A percentile compares a stretch with the other conserved stretches of the same genome.
Evolutionary conservation across 1,284 basidiomycete genomes (phyloP).

Genomic region (Austropuccinia psidii): DNA sequence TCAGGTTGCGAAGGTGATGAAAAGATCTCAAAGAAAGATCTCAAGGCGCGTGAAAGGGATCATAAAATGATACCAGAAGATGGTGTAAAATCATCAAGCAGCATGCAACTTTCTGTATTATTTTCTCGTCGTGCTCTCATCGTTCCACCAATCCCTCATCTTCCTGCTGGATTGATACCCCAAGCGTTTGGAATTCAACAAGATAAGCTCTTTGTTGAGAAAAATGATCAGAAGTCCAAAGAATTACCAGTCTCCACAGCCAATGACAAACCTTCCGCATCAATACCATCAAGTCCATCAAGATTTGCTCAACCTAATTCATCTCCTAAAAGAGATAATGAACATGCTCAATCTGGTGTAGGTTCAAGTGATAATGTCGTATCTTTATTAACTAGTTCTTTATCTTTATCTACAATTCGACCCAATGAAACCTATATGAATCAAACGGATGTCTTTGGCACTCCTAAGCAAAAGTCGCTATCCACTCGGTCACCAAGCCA

Average conservation of each 20-base stretch:
- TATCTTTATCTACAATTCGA: not conserved
- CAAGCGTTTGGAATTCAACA: not conserved
- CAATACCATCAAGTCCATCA: conserved; percentile 14
- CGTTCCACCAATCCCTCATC: not conserved
- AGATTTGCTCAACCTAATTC: not conserved
- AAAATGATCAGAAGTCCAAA: not conserved
- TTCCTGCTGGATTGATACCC: not conserved
- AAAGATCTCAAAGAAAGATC: conserved; percentile 30
- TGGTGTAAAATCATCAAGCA: conserved; percentile 6
- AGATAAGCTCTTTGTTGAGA: conserved; percentile 1
- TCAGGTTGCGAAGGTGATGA: conserved; percentile 11
- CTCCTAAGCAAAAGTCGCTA: not conserved
- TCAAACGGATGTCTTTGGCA: conserved; percentile 2
- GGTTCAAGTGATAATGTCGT: not conserved
- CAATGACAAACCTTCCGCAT: not conserved
- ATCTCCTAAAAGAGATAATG: not conserved
- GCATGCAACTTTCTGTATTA: conserved; percentile 15
- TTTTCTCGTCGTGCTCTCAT: conserved; percentile 27
- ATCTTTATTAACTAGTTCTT: not conserved
- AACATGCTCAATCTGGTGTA: not conserved
- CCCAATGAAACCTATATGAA: not conserved
- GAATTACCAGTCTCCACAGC: not conserved
- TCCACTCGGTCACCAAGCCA: not conserved
- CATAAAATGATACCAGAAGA: conserved; percentile 20
- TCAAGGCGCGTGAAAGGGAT: conserved; percentile 31